Conservation (phyloP, 2,329 filamentous ascomycete species). For the Apiospora koreana region DNA sequence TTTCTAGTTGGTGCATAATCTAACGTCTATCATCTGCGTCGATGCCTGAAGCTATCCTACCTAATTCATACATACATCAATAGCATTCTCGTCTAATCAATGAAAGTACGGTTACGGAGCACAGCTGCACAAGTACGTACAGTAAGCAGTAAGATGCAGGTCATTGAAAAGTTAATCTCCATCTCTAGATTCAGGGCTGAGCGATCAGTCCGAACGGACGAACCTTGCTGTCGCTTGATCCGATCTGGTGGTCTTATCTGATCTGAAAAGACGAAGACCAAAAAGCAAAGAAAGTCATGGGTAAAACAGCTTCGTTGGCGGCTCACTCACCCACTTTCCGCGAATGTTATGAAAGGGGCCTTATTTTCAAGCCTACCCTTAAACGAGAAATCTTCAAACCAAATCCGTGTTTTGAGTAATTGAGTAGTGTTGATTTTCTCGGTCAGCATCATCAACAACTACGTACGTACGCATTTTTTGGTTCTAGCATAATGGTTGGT, state of each 20-base stretch:
- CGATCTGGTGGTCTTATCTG: neutral
- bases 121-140: neutral
- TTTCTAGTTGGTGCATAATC: neutral
- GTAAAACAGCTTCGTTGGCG: neutral
- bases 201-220: neutral
- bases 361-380: neutral
- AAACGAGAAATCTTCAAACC: neutral
- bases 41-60: conserved; percentile 1
- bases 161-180: neutral
- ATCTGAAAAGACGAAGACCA: neutral
- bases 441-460: neutral
- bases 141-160: neutral
- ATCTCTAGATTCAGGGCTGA: neutral
- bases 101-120: too few species aligned
- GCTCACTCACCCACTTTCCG: neutral
- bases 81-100: neutral
- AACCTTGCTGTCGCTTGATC: neutral
- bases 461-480: neutral
- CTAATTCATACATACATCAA: too few species aligned
- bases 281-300: neutral
- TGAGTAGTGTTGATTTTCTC: neutral
- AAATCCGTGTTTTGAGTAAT: neutral
- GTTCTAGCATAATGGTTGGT: neutral
- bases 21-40: neutral
- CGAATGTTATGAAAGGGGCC: neutral